Percentiles rank a stretch among this genome's conserved stretches.
Evolutionary conservation across 106 monocot genomes (phyloP).

Genomic region (Allium cepa): DNA sequence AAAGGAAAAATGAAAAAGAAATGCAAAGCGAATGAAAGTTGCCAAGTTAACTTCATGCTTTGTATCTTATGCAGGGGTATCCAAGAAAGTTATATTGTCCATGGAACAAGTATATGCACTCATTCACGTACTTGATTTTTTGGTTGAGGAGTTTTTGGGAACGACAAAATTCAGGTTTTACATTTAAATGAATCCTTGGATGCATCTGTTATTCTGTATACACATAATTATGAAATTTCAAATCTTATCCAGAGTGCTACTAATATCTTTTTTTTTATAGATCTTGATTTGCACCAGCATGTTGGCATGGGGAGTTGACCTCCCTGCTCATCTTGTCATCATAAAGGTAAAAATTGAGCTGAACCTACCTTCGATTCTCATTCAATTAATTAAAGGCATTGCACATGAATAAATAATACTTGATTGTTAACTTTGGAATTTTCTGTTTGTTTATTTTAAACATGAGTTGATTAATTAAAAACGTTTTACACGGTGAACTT

Average conservation of each 20-base stretch:
- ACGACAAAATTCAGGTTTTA: conserved; percentile 92
- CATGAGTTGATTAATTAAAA: too few relatives aligned
- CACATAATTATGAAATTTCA: neutral
- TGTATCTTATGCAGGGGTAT: conserved; percentile 46
- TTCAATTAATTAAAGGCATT: too few relatives aligned
- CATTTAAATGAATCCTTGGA: neutral
- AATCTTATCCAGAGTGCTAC: too few relatives aligned
- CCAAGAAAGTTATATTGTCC: conserved; percentile 98
- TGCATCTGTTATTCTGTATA: neutral
- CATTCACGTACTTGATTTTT: conserved; percentile 79
- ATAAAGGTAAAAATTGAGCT: conserved; percentile 53
- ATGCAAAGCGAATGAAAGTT: too few relatives aligned
- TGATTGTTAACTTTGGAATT: too few relatives aligned
- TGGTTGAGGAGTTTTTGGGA: conserved; percentile 92
- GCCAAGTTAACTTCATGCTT: neutral
- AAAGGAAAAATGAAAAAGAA: too few relatives aligned
- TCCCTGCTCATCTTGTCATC: conserved; percentile 95
- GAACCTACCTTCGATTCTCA: too few relatives aligned
- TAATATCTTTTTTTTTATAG: conserved; percentile 16
- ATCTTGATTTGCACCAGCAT: conserved; percentile 93
- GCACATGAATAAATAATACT: too few relatives aligned
- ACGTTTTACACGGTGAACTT: too few relatives aligned
- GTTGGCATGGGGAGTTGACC: conserved; percentile 96
- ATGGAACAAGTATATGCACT: conserved; percentile 90
- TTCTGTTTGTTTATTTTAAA: too few relatives aligned